Evolutionary conservation across 2,329 filamentous ascomycete species (phyloP).

Genomic region (Thielaviopsis musarum): DNA sequence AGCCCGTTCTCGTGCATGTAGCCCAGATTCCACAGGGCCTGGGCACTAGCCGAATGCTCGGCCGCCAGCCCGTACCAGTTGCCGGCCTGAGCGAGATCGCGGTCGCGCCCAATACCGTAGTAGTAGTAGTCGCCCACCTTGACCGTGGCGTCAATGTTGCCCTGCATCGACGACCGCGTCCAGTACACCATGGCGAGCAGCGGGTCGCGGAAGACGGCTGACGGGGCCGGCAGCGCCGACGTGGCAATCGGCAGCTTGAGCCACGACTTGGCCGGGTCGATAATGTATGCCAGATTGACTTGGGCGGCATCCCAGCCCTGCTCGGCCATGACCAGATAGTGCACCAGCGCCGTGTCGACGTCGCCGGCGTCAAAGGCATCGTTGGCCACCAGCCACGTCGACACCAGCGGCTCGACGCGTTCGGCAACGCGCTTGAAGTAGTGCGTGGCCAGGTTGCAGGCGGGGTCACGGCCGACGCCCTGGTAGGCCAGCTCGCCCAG

Average conservation of each 20-base stretch:
- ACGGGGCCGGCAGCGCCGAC: slow-evolving; percentile 4
- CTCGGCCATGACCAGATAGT: slow-evolving; percentile 76
- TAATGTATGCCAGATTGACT: slow-evolving; percentile 73
- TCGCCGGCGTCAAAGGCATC: slow-evolving; percentile 65
- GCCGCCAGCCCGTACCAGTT: slow-evolving; percentile 85
- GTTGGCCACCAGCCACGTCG: slow-evolving; percentile 70
- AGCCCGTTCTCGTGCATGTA: slow-evolving; percentile 99
- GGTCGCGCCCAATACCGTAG: slow-evolving; percentile 54
- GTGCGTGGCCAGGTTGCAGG: slow-evolving; percentile 57
- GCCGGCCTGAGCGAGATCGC: slow-evolving; percentile 70
- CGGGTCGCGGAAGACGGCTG: slow-evolving; percentile 30
- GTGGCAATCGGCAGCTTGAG: slow-evolving; percentile 32
- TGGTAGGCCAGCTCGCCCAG: slow-evolving; percentile 73
- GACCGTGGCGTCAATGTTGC: slow-evolving; percentile 82
- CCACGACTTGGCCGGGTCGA: slow-evolving; percentile 55
- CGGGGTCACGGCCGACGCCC: slow-evolving; percentile 63
- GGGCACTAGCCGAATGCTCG: slow-evolving; percentile 79
- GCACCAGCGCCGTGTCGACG: slow-evolving; percentile 60
- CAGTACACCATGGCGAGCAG: slow-evolving; percentile 72
- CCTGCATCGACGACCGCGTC: slow-evolving; percentile 84
- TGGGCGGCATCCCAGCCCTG: slow-evolving; percentile 83
- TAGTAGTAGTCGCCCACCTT: slow-evolving; percentile 99
- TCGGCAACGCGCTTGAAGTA: slow-evolving; percentile 75
- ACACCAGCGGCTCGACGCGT: slow-evolving; percentile 54
- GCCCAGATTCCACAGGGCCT: slow-evolving; percentile 90